A percentile compares a stretch with the other conserved stretches of the same genome.
Evolutionary conservation across 225 moss, liverwort and hornwort species (phyloP).

Genomic region (Ulota crispa): DNA sequence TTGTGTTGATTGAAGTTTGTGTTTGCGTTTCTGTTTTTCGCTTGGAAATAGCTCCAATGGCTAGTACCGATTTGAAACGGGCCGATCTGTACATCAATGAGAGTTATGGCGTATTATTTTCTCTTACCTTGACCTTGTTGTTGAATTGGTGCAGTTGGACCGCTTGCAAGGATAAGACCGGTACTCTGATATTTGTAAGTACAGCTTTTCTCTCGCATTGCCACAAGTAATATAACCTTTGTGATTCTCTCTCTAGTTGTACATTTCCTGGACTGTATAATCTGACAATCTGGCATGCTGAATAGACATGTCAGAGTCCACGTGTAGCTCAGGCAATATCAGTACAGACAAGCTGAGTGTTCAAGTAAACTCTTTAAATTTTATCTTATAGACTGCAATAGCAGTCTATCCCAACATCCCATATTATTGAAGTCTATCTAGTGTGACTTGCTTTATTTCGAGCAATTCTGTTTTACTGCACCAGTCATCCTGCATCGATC

Average conservation of each 20-base stretch:
- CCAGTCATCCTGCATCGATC: background rate
- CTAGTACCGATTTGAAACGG: no score
- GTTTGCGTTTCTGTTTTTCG: no score
- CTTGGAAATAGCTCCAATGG: no score
- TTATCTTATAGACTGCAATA: background rate
- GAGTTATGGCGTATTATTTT: background rate
- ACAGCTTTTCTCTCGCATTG: background rate
- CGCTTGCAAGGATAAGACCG: background rate
- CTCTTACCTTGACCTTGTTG: background rate
- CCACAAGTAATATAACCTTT: no score
- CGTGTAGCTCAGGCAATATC: background rate
- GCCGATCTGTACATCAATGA: background rate
- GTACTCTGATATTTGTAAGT: conserved; percentile 10
- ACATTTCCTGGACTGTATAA: background rate
- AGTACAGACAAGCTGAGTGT: background rate
- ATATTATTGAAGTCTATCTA: background rate
- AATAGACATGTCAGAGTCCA: no score
- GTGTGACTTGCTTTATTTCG: background rate
- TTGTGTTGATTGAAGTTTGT: no score
- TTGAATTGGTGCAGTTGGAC: background rate
- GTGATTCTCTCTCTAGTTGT: background rate
- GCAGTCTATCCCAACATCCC: no score
- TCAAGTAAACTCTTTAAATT: background rate
- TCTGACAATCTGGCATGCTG: background rate
- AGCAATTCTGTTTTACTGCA: background rate